A percentile compares a stretch with the other conserved stretches of the same genome.
Evolutionary conservation across 176 grass and related monocot species (phyloP).

Genomic region (Eragrostis curvula): DNA sequence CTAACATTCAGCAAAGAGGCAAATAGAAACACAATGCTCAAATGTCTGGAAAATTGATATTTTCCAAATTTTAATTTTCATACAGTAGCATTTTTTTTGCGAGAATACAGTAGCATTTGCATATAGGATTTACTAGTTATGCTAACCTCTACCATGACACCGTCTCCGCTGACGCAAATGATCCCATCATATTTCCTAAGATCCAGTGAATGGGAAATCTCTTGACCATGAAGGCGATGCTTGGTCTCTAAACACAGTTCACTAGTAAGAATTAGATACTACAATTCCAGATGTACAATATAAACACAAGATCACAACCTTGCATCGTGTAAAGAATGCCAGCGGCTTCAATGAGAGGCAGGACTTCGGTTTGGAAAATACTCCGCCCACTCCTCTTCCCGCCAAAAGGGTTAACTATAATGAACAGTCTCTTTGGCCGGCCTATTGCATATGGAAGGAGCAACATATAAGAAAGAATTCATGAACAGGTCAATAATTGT

Average conservation of each 20-base stretch:
- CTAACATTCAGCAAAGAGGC: background rate
- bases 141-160: conserved; percentile 93
- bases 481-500: conserved; percentile 17
- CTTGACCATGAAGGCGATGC: conserved; percentile 87
- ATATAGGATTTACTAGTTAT: conserved; percentile 21
- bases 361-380: conserved; percentile 73
- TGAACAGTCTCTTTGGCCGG: conserved; percentile 80
- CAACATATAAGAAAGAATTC: conserved; percentile 29
- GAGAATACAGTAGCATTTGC: background rate
- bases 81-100: background rate
- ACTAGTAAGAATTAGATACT: conserved; percentile 33
- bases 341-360: conserved; percentile 79
- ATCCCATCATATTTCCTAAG: conserved; percentile 87
- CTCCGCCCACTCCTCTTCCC: conserved; percentile 70
- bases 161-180: conserved; percentile 96
- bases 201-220: conserved; percentile 77
- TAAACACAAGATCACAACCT: conserved; percentile 57
- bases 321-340: conserved; percentile 75
- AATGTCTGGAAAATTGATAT: background rate
- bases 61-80: background rate
- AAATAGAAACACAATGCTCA: background rate
- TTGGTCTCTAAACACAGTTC: conserved; percentile 74
- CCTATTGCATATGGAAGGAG: conserved; percentile 51
- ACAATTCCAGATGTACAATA: background rate
- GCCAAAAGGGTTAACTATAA: conserved; percentile 96